Base-by-base conservation (phyloP, 495 filamentous ascomycete species). In the Acidiella bohemica region DNA sequence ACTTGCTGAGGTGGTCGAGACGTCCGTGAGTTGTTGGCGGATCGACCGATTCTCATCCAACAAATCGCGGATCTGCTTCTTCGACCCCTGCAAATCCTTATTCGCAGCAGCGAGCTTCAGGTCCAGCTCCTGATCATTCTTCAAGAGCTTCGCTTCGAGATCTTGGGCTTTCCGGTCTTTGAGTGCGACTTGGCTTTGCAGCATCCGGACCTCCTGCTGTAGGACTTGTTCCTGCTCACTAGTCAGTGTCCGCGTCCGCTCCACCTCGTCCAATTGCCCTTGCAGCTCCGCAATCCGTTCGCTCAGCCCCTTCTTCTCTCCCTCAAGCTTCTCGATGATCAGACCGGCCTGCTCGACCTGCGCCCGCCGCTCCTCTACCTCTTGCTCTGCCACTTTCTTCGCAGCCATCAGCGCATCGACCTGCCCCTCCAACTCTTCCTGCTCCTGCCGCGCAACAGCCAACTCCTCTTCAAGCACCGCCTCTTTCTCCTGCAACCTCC, bases 151-250 rank as follows among this genome's bases (percentile, higher is more conserved):
- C 26, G 69, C 67, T 55, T 96, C 88, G 9, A 95, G 64, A 39
- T 96, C 92, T 31, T 84, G 78, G 4, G 85, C 60, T 49, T 96
- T 97, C 18, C 87, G 78, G 27, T 93, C 85, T 58, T 93, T 94
- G 41, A 96, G 59, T 34, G 72, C 75, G 13, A 96, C 64, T 49
- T 95, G 88, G 41, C 90, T 96, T 46, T 87, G 78, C 16, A 97
- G 72, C 73, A 95, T 84, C 55, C 82, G 83, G 44, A 93, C 72
- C 43, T 95, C 87, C 40, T 83, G 78, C 18, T 71, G 69, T 2
- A 96, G 62, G 6, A 71, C 71, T 21, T 81, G 73, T 47, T 94
- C 78, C 25, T 79, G 72, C 39, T 68, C 71, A 38, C 78, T 78
- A 38, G 79, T 75, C 47, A 81, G 70, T 3, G 74, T 74, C 42